Conservation (phyloP, 176 grass and related monocot genomes). For the Phragmites australis region DNA sequence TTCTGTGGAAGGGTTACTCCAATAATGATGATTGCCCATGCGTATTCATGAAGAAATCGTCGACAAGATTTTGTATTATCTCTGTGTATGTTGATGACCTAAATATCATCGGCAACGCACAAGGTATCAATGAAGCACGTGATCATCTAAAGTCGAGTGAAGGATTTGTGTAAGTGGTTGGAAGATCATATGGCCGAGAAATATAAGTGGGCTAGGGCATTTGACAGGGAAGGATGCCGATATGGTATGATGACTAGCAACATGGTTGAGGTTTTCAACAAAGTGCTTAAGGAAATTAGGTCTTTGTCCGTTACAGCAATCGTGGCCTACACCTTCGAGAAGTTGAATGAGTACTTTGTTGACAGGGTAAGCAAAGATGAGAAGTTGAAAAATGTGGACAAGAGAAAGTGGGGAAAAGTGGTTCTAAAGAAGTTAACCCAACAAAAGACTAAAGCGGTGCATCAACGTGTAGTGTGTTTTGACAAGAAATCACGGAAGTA, state of each 20-base stretch:
- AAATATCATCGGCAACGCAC: no score
- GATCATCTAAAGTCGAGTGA: no score
- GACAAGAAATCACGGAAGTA: not conserved
- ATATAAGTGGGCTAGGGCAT: not conserved
- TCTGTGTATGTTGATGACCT: no score
- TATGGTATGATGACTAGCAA: not conserved
- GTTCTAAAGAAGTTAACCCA: not conserved
- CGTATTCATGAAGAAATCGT: no score
- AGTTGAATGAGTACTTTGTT: not conserved
- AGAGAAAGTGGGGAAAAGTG: not conserved
- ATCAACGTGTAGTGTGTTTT: not conserved
- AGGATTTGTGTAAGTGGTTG: no score
- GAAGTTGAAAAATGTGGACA: not conserved
- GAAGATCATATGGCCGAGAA: not conserved
- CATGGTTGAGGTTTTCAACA: not conserved
- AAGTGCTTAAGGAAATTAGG: not conserved
- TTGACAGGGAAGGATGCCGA: not conserved
- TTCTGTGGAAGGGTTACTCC: no score
- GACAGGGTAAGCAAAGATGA: not conserved
- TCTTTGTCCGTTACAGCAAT: not conserved
- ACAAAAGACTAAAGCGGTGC: not conserved
- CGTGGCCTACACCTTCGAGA: not conserved
- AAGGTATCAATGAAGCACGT: no score
- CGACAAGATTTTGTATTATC: no score
- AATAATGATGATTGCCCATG: no score